Conservation (phyloP, 2,329 filamentous ascomycete genomes). For the Xylariaceae sp. region DNA sequence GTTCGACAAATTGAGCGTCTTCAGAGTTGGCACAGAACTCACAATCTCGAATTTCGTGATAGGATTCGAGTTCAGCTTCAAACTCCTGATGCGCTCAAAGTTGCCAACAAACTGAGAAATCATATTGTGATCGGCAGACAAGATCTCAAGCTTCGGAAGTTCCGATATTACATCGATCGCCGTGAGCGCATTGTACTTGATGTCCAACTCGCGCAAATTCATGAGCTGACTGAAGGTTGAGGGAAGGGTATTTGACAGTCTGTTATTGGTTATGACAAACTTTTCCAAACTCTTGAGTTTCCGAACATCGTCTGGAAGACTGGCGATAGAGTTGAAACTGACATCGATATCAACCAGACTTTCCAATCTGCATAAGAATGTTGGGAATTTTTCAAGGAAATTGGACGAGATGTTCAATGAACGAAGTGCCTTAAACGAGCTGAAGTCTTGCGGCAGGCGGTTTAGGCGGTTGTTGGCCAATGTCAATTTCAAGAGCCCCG, state of each 20-base stretch:
- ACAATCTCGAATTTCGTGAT: slow-evolving; percentile 89
- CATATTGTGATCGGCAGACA: slow-evolving; percentile 88
- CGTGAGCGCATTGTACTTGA: slow-evolving; percentile 86
- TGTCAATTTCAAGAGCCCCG: slow-evolving; percentile 80
- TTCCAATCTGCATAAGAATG: slow-evolving; percentile 76
- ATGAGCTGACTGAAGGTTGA: slow-evolving; percentile 66
- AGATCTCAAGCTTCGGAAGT: slow-evolving; percentile 79
- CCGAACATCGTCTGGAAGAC: slow-evolving; percentile 73
- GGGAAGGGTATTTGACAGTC: slow-evolving; percentile 71
- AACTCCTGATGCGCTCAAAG: slow-evolving; percentile 78
- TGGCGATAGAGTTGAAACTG: slow-evolving; percentile 88
- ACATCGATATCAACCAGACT: slow-evolving; percentile 90
- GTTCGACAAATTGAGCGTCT: slow-evolving; percentile 82
- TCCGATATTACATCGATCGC: slow-evolving; percentile 84
- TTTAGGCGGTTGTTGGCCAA: slow-evolving; percentile 89
- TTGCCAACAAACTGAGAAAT: slow-evolving; percentile 85
- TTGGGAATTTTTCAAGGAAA: slow-evolving; percentile 77
- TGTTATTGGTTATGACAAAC: slow-evolving; percentile 94
- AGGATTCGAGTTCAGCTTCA: slow-evolving; percentile 92
- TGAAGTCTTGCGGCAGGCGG: slow-evolving; percentile 76
- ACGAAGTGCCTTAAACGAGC: slow-evolving; percentile 70
- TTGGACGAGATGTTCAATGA: slow-evolving; percentile 93
- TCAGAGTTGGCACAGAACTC: slow-evolving; percentile 72
- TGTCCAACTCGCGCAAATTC: slow-evolving; percentile 84
- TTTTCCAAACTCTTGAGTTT: slow-evolving; percentile 76